Evolutionary conservation across 495 filamentous ascomycete species (phyloP), one percentile per base, ranked within the genome.

Genomic region (Penicillium coffeae): DNA sequence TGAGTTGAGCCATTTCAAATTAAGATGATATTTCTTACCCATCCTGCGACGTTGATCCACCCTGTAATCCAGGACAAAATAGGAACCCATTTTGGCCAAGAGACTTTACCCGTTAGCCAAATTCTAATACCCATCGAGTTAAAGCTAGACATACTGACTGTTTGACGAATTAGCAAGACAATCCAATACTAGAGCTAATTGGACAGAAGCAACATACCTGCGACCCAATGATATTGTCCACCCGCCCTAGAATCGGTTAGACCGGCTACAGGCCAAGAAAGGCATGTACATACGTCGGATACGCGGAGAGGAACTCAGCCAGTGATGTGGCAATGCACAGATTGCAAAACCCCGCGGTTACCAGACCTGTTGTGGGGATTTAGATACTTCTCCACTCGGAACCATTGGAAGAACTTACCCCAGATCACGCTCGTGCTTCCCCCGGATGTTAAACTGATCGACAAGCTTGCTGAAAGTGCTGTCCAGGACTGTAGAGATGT

Each of bases 201-300:
- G 10, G 4, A 3, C 4, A 12, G 4, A 21, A 1, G n/a, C 2
- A 44, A 54, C 58, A 54, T 52, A 73, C 74, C 57, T 79, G 84
- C 82, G 4, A 84, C 85, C 85, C 84, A 88, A 64, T 86, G 82
- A 58, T 87, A 87, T 60, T 86, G 83, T 15, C 82, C 83, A 42
- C 76, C 75, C 33, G 76, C 72, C 8, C 72, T 74, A 9, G 49
- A 38, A 22, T 2, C 41, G 13, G 8, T 25, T 36, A n/a, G 12
- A 39, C 40, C 22, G n/a, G n/a, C n/a, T 16, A 16, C 15, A 20
- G 30, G 2, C n/a, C 0, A 13, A 12, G 32, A 37, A 12, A 1
- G 14, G 20, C 32, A 18, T 21, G 21, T 36, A 53, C 76, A 9
- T 58, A 80, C 63, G 83, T 87, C 10, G 85, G 85, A 60, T 84